Evolutionary conservation across 371 early-diverging fungal species (phyloP).

Genomic region (Funneliformis caledonium): DNA sequence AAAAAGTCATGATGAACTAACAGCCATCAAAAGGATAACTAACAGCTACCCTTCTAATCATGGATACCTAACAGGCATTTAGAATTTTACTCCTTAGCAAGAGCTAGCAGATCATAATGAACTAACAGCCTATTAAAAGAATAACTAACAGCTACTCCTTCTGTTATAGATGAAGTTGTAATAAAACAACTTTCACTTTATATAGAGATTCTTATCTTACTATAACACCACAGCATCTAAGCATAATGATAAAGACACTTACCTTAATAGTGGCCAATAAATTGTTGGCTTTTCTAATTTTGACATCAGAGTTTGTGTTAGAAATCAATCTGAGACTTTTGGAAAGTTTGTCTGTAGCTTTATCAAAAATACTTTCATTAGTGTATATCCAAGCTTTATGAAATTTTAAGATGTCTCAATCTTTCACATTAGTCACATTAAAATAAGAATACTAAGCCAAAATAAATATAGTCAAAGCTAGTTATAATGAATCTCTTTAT

Average conservation of each 20-base stretch:
- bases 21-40: background rate
- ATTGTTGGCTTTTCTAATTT: too few species aligned
- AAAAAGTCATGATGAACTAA: background rate
- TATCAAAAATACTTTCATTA: too few species aligned
- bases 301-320: background rate
- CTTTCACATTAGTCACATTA: too few species aligned
- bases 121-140: constrained; percentile 5
- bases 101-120: constrained; percentile 1
- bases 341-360: too few species aligned
- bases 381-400: too few species aligned
- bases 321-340: background rate
- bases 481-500: too few species aligned
- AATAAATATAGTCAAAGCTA: too few species aligned
- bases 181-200: background rate
- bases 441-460: too few species aligned
- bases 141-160: background rate
- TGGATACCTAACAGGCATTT: constrained; percentile 1
- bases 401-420: too few species aligned
- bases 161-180: background rate
- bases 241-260: background rate
- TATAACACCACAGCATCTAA: too few species aligned
- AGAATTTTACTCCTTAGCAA: constrained; percentile 2
- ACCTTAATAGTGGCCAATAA: background rate
- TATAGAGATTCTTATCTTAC: background rate
- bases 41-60: background rate